Base-by-base conservation (phyloP, 78 protist genomes). In the Dictyostelium purpureum region DNA sequence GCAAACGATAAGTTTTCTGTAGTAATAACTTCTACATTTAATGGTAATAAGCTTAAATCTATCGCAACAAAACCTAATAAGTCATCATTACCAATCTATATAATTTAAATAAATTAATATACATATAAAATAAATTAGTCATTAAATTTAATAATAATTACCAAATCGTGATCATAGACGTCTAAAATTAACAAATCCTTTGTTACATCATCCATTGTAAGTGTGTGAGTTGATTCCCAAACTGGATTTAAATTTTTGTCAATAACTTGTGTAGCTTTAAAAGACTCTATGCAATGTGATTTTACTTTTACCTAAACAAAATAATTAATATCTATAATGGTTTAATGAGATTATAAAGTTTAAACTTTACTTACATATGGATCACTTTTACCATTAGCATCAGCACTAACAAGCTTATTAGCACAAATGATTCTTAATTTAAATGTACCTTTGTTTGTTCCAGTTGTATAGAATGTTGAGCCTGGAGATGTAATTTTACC, bases 11-110 rank as follows among this genome's bases (percentile, higher is more conserved):
- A 45, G 19, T 31, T 43, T 26, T 80, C 89, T 12, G 43, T 19
- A 1, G 89, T 67, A 6, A 80, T 16, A n/a, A 80, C 89, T 16
- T 80, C 89, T 0, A 66, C 40, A 24, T 79, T 79, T 47, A 65
- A 66, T 35, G 89, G 89, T 11, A 80, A 38, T 21, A 80, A 70
- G 2, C 47, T 2, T 0, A 80, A 71, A 38, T 80, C 89, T 6
- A 80, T 42, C 12, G 71, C 78, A 52, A 65, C 77, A 67, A 51
- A 65, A 0, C 89, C 89, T 10, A 80, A 33, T 10, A 65, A 28
- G 38, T 80, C 89, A 37, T 80, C 89, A 52, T 63, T 80, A 4
- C 67, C 61, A 61, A 61, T 40, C 31, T n/a, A 31, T 24, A 4
- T 49, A 49, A 16, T 16, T 16, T 16, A 49, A 49, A 52, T 21